Evolutionary conservation across 1,284 basidiomycete genomes (phyloP).

Genomic region (Tilletia caries): DNA sequence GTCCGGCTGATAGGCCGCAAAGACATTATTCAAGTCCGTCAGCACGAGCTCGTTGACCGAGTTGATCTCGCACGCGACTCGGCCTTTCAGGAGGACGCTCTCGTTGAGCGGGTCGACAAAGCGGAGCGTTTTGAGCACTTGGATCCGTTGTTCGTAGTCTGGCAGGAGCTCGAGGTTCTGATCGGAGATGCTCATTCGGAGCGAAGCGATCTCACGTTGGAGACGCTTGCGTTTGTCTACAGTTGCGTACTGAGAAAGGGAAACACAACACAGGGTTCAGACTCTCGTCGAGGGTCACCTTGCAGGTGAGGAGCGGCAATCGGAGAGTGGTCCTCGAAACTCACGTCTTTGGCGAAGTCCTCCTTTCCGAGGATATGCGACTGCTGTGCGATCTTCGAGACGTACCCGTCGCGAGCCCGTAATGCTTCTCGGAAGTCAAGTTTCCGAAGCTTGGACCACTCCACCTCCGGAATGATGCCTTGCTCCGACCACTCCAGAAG

Average conservation of each 20-base stretch:
- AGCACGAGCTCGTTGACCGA: constrained; percentile 81
- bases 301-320: no score
- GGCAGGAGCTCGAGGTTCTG: constrained; percentile 95
- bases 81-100: constrained; percentile 90
- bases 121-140: constrained; percentile 77
- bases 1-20: constrained; percentile 84
- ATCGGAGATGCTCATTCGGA: constrained; percentile 57
- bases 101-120: constrained; percentile 62
- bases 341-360: constrained; percentile 15
- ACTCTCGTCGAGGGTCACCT: no score
- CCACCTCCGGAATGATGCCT: constrained; percentile 53
- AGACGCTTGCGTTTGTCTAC: constrained; percentile 74
- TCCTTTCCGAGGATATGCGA: constrained; percentile 22
- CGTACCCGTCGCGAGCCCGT: constrained; percentile 62
- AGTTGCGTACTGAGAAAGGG: constrained; percentile 62
- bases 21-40: constrained; percentile 91
- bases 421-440: constrained; percentile 88
- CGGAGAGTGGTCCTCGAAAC: no score
- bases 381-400: constrained; percentile 47
- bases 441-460: constrained; percentile 77
- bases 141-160: constrained; percentile 91
- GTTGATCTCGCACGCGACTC: constrained; percentile 99
- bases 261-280: not conserved
- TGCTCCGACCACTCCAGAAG: constrained; percentile 49
- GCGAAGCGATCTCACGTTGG: constrained; percentile 65